A percentile compares a stretch with the other conserved stretches of the same genome.
These are phyloP conservation scores for Viola odorata DNA, from an alignment of 345 rosid genomes.

Conservation along the genomic window DNA sequence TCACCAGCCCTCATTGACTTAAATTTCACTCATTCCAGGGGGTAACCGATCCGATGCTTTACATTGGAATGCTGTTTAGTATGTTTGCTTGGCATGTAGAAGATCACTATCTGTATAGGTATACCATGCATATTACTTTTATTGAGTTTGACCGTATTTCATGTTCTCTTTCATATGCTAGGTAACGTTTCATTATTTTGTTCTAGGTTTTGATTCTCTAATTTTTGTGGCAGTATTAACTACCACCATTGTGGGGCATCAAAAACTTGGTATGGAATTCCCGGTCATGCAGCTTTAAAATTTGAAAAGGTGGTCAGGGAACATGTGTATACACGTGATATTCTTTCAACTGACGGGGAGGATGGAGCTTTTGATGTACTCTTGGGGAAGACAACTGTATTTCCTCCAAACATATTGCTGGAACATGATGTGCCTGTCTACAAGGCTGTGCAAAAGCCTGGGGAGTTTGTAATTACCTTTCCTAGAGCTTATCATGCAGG, in stretches of 20 bases:
- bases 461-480: conserved; percentile 84
- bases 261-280: conserved; percentile 99
- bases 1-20: conserved; percentile 1
- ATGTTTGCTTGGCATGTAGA: conserved; percentile 99
- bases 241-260: conserved; percentile 99
- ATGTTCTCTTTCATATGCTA: conserved; percentile 3
- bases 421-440: conserved; percentile 85
- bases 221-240: conserved; percentile 60
- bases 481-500: conserved; percentile 99
- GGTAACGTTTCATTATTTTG: not conserved
- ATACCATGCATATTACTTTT: conserved; percentile 1
- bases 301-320: conserved; percentile 92
- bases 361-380: conserved; percentile 98
- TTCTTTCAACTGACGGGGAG: conserved; percentile 69
- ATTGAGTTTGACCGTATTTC: not conserved
- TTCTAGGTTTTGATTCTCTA: not conserved
- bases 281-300: conserved; percentile 83
- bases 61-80: conserved; percentile 98
- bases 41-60: conserved; percentile 99
- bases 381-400: conserved; percentile 91
- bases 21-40: conserved; percentile 58
- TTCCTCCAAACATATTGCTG: conserved; percentile 85
- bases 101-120: conserved; percentile 98
- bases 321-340: conserved; percentile 70
- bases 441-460: conserved; percentile 97